These are phyloP conservation scores for Meredithiella fracta DNA, from an alignment of 2,329 filamentous ascomycete species.

Conservation along the genomic window DNA sequence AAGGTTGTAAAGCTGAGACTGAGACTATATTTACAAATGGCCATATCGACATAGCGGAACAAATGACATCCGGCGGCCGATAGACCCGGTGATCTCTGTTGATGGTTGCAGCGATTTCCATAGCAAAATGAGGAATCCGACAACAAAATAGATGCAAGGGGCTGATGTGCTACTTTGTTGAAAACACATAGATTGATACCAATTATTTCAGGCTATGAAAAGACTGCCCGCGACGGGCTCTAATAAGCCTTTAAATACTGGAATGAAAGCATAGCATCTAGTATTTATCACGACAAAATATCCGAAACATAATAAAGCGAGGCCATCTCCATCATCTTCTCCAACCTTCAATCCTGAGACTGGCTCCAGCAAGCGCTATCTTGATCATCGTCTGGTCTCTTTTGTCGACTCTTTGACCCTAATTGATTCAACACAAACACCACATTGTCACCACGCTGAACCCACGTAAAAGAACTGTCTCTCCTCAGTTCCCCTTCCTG, in stretches of 20 bases:
- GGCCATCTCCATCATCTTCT: too few species aligned
- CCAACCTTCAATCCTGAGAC: too few species aligned
- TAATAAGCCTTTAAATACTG: too few species aligned
- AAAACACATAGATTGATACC: background rate
- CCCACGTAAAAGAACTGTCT: background rate
- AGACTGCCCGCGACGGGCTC: background rate
- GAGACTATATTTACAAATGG: too few species aligned
- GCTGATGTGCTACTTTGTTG: background rate
- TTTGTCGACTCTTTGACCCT: background rate
- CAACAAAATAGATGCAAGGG: background rate
- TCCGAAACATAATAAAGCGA: background rate
- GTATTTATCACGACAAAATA: background rate
- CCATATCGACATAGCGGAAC: background rate
- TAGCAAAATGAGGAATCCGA: too few species aligned
- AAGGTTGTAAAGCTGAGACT: too few species aligned
- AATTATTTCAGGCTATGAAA: background rate
- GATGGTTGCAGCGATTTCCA: background rate
- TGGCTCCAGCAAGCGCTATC: too few species aligned
- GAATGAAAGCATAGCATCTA: background rate
- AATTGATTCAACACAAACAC: background rate
- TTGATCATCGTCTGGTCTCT: background rate
- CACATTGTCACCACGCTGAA: background rate
- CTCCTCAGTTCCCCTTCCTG: background rate
- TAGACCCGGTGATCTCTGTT: background rate
- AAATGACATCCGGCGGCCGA: background rate